phyloP scores from a whole-genome alignment of 305 asterid species.

The Fraxinus floribunda region DNA sequence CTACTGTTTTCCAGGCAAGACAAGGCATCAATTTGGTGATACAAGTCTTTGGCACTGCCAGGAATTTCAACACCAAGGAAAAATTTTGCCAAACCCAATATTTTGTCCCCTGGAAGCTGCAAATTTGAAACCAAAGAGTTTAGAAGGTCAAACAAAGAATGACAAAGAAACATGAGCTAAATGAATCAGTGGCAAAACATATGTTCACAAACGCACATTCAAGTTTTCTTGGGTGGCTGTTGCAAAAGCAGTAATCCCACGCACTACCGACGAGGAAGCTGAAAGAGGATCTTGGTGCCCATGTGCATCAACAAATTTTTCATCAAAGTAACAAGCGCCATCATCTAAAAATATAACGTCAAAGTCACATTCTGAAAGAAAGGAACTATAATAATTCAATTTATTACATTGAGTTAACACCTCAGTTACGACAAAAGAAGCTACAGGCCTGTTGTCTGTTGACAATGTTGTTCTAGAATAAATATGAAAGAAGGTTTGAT shows the following conservation, averaged over 20 bases:
- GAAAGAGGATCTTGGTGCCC: slow-evolving; percentile 79
- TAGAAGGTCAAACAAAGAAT: slow-evolving; percentile 10
- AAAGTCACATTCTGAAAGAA: slow-evolving; percentile 15
- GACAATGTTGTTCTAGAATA: slow-evolving; percentile 14
- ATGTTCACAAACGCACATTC: slow-evolving; percentile 41
- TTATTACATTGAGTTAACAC: slow-evolving; percentile 11
- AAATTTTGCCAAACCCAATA: slow-evolving; percentile 80
- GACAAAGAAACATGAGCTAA: neutral
- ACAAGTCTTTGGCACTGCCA: slow-evolving; percentile 72
- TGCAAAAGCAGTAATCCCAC: slow-evolving; percentile 79
- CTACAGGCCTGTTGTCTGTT: neutral
- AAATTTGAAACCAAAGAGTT: slow-evolving; percentile 24
- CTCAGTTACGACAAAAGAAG: neutral
- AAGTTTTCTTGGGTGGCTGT: slow-evolving; percentile 56
- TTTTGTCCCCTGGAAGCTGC: slow-evolving; percentile 92
- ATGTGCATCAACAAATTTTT: slow-evolving; percentile 33
- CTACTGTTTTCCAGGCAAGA: slow-evolving; percentile 68
- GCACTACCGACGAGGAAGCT: slow-evolving; percentile 78
- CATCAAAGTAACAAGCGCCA: slow-evolving; percentile 86
- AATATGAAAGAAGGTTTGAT: neutral
- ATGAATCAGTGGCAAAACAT: slow-evolving; percentile 1
- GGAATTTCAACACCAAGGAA: slow-evolving; percentile 87
- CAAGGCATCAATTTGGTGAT: slow-evolving; percentile 78
- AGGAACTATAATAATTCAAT: slow-evolving; percentile 15
- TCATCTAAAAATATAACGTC: slow-evolving; percentile 50